Percentiles rank a stretch among this genome's conserved stretches.
phyloP scores from a whole-genome alignment of 495 filamentous ascomycete genomes.

The Tuber aestivum region DNA sequence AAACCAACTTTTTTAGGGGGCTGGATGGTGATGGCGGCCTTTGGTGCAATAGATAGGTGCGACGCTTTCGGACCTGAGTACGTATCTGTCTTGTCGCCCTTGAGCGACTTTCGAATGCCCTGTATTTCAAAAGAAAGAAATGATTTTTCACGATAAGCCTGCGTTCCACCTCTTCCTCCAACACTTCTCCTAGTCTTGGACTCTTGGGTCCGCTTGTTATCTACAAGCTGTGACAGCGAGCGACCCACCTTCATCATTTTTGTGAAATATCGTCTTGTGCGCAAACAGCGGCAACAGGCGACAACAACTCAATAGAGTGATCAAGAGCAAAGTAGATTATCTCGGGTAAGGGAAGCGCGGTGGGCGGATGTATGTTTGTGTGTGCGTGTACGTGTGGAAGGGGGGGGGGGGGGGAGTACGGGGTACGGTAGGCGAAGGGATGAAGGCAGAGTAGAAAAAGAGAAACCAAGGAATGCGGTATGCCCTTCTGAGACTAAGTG shows the following conservation, averaged over 20 bases:
- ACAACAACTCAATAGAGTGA: neutral
- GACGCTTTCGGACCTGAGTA: conserved; percentile 54
- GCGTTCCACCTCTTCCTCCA: conserved; percentile 33
- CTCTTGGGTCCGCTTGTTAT: conserved; percentile 35
- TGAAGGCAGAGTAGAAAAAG: conserved; percentile 6
- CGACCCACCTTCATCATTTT: conserved; percentile 44
- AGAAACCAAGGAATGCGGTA: conserved; percentile 14
- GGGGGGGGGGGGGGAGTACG: neutral
- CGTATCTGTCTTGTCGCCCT: conserved; percentile 68
- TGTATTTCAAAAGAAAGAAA: conserved; percentile 45
- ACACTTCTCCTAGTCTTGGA: conserved; percentile 22
- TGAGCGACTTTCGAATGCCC: conserved; percentile 80
- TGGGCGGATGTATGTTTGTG: neutral
- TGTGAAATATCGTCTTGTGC: neutral
- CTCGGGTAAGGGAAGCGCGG: neutral
- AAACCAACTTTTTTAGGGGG: conserved; percentile 86
- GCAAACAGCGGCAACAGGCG: neutral
- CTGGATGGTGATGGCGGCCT: conserved; percentile 88
- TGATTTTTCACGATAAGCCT: conserved; percentile 40
- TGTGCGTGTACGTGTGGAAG: neutral
- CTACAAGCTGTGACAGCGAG: conserved; percentile 39
- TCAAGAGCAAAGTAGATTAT: neutral
- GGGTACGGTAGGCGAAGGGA: neutral
- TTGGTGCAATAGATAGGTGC: conserved; percentile 82
- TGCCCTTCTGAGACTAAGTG: neutral